Percentiles rank a stretch among this genome's conserved stretches.
phyloP scores from a whole-genome alignment of 1,284 basidiomycete species.

The Albatrellus sp. region DNA sequence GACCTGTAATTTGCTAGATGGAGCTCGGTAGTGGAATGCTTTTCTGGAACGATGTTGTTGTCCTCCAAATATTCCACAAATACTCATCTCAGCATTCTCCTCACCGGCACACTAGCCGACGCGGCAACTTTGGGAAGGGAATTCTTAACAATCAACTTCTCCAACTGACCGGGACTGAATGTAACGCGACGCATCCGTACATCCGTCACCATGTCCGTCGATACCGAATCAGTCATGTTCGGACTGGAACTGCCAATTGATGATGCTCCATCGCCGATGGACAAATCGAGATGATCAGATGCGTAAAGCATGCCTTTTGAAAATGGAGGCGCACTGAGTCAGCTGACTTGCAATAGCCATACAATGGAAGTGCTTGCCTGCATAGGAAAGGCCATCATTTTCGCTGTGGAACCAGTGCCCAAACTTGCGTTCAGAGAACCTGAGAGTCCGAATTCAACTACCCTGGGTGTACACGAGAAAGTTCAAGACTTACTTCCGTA shows the following conservation, averaged over 20 bases:
- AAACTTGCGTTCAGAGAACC: slow-evolving; percentile 17
- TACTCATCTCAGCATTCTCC: background rate
- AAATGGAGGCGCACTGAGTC: background rate
- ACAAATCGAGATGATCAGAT: background rate
- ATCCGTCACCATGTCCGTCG: slow-evolving; percentile 24
- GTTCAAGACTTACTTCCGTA: slow-evolving; percentile 37
- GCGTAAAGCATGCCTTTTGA: slow-evolving; percentile 2
- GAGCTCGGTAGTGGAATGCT: no score
- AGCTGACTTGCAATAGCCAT: background rate
- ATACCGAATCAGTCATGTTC: slow-evolving; percentile 19
- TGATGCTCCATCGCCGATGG: slow-evolving; percentile 1
- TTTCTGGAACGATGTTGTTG: no score
- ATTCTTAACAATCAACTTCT: slow-evolving; percentile 40
- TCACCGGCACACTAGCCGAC: background rate
- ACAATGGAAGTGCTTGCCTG: slow-evolving; percentile 4
- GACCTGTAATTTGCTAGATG: no score
- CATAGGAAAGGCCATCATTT: slow-evolving; percentile 2
- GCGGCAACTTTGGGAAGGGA: slow-evolving; percentile 41
- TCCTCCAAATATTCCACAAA: no score
- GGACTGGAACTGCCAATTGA: background rate
- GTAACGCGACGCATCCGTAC: slow-evolving; percentile 28
- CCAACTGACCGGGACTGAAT: slow-evolving; percentile 26
- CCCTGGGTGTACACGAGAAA: background rate
- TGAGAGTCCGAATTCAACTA: slow-evolving; percentile 6
- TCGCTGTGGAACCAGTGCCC: slow-evolving; percentile 54